Evolutionary conservation across 2,329 filamentous ascomycete genomes (phyloP).

Genomic region (Trichoderma sp.): DNA sequence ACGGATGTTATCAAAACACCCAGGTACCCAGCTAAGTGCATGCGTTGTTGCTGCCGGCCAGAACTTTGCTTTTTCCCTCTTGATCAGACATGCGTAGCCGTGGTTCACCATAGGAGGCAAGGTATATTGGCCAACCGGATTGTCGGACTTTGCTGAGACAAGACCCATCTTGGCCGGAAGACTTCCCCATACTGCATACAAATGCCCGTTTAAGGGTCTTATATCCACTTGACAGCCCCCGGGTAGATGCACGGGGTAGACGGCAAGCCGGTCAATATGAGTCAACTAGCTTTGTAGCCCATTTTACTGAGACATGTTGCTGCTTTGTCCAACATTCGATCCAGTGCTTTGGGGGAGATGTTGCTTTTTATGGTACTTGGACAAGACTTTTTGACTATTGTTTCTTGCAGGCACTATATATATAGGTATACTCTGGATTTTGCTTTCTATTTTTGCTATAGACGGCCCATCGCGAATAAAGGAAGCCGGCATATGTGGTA

Average conservation of each 20-base stretch:
- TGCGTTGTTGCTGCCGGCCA: slow-evolving; percentile 21
- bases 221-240: neutral
- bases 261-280: slow-evolving; percentile 4
- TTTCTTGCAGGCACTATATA: too few species aligned
- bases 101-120: slow-evolving; percentile 17
- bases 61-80: slow-evolving; percentile 9
- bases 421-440: too few species aligned
- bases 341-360: slow-evolving; percentile 11
- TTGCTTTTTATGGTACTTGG: slow-evolving; percentile 17
- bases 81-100: slow-evolving; percentile 29
- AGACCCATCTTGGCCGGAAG: slow-evolving; percentile 16
- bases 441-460: too few species aligned
- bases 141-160: neutral
- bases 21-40: neutral
- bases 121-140: slow-evolving; percentile 13
- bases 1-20: too few species aligned
- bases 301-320: slow-evolving; percentile 20
- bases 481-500: neutral
- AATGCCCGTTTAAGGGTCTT: neutral
- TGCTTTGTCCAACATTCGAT: slow-evolving; percentile 24
- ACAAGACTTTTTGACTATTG: neutral
- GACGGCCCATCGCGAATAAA: neutral
- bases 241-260: slow-evolving; percentile 5
- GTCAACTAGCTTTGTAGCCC: neutral
- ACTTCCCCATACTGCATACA: neutral